These are phyloP conservation scores for Dichotomopilus funicola DNA, from an alignment of 2,329 filamentous ascomycete genomes.

Conservation along the genomic window DNA sequence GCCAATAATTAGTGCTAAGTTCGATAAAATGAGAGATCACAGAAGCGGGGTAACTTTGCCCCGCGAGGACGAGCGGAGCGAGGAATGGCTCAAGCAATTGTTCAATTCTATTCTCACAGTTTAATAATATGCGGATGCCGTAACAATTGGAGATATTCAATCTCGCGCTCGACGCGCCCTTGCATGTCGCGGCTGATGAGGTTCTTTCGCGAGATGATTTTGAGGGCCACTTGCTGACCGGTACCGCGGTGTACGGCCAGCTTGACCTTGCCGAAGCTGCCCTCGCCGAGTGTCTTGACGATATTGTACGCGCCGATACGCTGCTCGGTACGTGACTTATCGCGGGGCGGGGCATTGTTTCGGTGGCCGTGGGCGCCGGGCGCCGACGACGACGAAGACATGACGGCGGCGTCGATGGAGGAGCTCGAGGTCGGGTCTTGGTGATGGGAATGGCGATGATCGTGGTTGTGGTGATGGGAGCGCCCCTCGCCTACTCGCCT, in stretches of 20 bases:
- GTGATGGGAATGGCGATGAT: conserved; percentile 5
- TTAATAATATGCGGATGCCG: conserved; percentile 99
- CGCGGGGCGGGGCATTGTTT: conserved; percentile 28
- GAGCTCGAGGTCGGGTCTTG: background rate
- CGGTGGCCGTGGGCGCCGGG: conserved; percentile 17
- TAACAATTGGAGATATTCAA: conserved; percentile 92
- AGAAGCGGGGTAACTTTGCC: too few relatives aligned
- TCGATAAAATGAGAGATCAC: background rate
- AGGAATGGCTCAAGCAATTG: too few relatives aligned
- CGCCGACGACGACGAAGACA: conserved; percentile 23
- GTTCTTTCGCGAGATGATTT: conserved; percentile 95
- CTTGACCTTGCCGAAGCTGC: conserved; percentile 98
- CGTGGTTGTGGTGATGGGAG: background rate
- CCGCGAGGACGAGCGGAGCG: too few relatives aligned
- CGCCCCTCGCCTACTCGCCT: conserved; percentile 24
- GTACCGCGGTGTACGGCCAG: conserved; percentile 88
- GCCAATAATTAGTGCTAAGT: too few relatives aligned
- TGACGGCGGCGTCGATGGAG: conserved; percentile 30
- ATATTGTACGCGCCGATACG: conserved; percentile 89
- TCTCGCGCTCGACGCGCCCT: conserved; percentile 92
- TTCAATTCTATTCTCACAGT: conserved; percentile 50
- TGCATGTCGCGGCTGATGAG: conserved; percentile 97
- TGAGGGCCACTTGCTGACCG: conserved; percentile 91
- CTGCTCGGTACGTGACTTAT: conserved; percentile 62
- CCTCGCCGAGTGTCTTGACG: conserved; percentile 85